Conservation (phyloP, 305 asterid species). For the Fraxinus baroniana region DNA sequence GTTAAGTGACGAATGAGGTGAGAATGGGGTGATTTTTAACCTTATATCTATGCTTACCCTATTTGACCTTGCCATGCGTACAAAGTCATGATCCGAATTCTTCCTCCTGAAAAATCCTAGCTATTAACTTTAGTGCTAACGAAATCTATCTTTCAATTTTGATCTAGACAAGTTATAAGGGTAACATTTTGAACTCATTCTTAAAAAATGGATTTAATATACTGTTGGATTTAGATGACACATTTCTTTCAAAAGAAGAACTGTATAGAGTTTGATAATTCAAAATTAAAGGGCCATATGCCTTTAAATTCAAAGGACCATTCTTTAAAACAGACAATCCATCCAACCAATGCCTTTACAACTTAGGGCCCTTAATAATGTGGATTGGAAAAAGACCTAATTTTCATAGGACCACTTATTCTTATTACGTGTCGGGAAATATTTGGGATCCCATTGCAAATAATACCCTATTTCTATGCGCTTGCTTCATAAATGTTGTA, state of each 20-base stretch:
- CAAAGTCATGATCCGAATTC: background rate
- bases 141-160: no score
- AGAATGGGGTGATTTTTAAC: no score
- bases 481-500: background rate
- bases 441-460: background rate
- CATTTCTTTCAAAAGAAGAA: no score
- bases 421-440: background rate
- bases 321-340: constrained; percentile 2
- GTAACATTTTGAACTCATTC: no score
- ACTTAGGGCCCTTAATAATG: background rate
- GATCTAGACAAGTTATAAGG: background rate
- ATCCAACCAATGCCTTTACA: constrained; percentile 11
- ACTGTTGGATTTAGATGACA: background rate
- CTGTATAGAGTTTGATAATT: background rate
- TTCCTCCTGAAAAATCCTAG: background rate
- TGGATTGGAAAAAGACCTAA: background rate
- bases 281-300: background rate
- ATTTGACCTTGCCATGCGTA: background rate
- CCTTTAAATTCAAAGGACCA: background rate
- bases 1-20: no score
- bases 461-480: background rate
- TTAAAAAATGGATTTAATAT: background rate
- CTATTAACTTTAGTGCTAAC: background rate
- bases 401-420: background rate
- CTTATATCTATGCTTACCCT: background rate